Evolutionary conservation across 228 moss, liverwort and hornwort species (phyloP).

Genomic region (Sphagnum magellanicum): DNA sequence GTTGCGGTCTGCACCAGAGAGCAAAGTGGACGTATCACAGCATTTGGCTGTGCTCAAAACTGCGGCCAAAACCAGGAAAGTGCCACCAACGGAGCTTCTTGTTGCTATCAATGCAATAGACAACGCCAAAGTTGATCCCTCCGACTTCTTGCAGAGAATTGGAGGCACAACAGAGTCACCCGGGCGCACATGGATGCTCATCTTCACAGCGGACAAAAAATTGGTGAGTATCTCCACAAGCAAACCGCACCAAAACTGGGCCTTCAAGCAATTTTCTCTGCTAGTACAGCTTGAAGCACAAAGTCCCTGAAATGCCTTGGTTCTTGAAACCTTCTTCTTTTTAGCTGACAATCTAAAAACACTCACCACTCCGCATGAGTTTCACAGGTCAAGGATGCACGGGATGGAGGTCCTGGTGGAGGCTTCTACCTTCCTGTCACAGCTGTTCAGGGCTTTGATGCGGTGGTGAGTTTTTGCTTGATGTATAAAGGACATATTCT

Average conservation of each 20-base stretch:
- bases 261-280: neutral
- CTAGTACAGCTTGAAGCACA: neutral
- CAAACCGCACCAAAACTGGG: neutral
- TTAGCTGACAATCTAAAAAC: neutral
- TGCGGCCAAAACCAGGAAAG: conserved; percentile 74
- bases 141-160: conserved; percentile 38
- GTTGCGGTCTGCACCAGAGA: neutral
- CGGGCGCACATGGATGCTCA: conserved; percentile 83
- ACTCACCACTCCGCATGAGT: neutral
- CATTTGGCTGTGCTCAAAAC: conserved; percentile 54
- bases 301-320: neutral
- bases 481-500: neutral
- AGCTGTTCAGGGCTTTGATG: conserved; percentile 74
- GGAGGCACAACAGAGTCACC: conserved; percentile 66
- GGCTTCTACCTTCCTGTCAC: conserved; percentile 71
- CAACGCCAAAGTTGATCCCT: conserved; percentile 71
- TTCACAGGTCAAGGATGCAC: conserved; percentile 48
- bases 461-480: conserved; percentile 28
- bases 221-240: conserved; percentile 24
- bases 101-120: conserved; percentile 59
- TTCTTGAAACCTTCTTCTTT: neutral
- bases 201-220: conserved; percentile 28
- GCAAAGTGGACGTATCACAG: conserved; percentile 18
- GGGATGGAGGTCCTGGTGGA: conserved; percentile 54
- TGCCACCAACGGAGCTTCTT: conserved; percentile 48